Conservation (phyloP, 257 asterid species). For the Solanum pimpinellifolium region DNA sequence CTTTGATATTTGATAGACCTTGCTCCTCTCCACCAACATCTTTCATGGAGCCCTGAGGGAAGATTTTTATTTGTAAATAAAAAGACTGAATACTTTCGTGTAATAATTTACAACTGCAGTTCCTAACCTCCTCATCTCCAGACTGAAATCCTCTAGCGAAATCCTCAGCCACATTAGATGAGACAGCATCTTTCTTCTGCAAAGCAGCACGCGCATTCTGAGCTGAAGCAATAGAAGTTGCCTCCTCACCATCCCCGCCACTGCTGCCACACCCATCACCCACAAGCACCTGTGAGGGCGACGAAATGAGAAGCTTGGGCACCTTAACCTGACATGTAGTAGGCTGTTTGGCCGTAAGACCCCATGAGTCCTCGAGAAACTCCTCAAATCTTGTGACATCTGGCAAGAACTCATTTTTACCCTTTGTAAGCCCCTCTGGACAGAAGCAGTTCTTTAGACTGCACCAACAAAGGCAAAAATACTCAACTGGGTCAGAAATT, state of each 20-base stretch:
- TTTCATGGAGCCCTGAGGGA: slow-evolving; percentile 31
- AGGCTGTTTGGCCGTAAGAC: slow-evolving; percentile 51
- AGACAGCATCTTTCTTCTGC: slow-evolving; percentile 87
- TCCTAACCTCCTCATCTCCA: slow-evolving; percentile 61
- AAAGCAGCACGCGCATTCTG: slow-evolving; percentile 69
- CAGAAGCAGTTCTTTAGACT: slow-evolving; percentile 87
- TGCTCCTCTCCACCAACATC: slow-evolving; percentile 64
- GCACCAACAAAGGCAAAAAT: slow-evolving; percentile 28
- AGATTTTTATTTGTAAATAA: neutral
- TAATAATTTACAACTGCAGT: neutral
- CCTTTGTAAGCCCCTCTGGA: slow-evolving; percentile 59
- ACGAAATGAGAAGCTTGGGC: slow-evolving; percentile 54
- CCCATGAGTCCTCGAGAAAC: slow-evolving; percentile 81
- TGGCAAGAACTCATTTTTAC: slow-evolving; percentile 42
- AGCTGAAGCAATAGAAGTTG: slow-evolving; percentile 45
- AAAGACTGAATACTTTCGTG: neutral
- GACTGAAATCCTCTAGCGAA: slow-evolving; percentile 69
- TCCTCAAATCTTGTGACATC: slow-evolving; percentile 66
- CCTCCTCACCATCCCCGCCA: slow-evolving; percentile 33
- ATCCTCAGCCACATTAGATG: slow-evolving; percentile 76
- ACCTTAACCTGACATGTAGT: slow-evolving; percentile 78
- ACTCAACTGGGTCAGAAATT: slow-evolving; percentile 7
- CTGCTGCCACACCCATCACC: neutral
- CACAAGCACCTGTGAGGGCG: slow-evolving; percentile 2
- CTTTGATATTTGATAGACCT: slow-evolving; percentile 53